Percentiles rank a stretch among this genome's conserved stretches.
Conservation (phyloP, 305 asterid genomes). For the Striga hermonthica region DNA sequence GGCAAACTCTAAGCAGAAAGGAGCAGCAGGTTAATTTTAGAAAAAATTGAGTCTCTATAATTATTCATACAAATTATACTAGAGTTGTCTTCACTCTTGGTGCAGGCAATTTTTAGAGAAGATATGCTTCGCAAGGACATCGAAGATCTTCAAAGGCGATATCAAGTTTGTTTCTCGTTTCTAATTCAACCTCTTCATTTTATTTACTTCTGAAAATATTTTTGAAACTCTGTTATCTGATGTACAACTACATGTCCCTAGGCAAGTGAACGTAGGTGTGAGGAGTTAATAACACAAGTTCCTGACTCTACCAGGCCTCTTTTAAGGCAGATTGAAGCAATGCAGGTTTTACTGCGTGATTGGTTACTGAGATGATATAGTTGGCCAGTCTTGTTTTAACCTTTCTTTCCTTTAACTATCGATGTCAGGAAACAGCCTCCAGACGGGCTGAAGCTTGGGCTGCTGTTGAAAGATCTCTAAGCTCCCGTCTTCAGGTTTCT, state of each 20-base stretch:
- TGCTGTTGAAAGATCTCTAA: slow-evolving; percentile 73
- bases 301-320: slow-evolving; percentile 94
- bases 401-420: slow-evolving; percentile 16
- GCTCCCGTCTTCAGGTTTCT: slow-evolving; percentile 74
- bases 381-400: slow-evolving; percentile 26
- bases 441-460: slow-evolving; percentile 82
- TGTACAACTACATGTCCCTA: slow-evolving; percentile 29
- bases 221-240: slow-evolving; percentile 28
- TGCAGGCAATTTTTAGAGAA: slow-evolving; percentile 74
- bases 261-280: slow-evolving; percentile 89
- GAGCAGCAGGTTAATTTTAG: slow-evolving; percentile 69
- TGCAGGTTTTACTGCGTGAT: slow-evolving; percentile 52
- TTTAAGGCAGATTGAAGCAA: slow-evolving; percentile 84
- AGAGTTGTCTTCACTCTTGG: slow-evolving; percentile 22
- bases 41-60: slow-evolving; percentile 11
- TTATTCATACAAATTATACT: neutral
- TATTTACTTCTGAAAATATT: slow-evolving; percentile 5
- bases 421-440: slow-evolving; percentile 61
- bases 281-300: slow-evolving; percentile 82
- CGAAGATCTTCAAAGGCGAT: slow-evolving; percentile 83
- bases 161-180: slow-evolving; percentile 47
- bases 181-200: slow-evolving; percentile 4
- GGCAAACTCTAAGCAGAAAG: slow-evolving; percentile 84
- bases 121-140: slow-evolving; percentile 79
- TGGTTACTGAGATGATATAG: slow-evolving; percentile 2